phyloP scores from a whole-genome alignment of 2,329 filamentous ascomycete species.

The Alternaria burnsii region DNA sequence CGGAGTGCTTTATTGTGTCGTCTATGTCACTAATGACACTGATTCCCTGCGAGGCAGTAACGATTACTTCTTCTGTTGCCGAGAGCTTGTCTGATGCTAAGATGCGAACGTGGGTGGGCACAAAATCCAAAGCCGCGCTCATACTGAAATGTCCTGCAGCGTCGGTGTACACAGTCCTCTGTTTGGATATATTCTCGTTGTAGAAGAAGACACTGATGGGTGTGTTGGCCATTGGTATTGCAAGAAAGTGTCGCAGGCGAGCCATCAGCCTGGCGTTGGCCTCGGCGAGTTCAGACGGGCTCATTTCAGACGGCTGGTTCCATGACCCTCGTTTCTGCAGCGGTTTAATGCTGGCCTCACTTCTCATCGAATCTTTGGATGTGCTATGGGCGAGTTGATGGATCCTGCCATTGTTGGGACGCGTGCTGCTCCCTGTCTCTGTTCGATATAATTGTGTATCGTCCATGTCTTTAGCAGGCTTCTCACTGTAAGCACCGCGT shows the following conservation, averaged over 20 bases:
- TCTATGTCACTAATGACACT: constrained; percentile 98
- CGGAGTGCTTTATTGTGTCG: constrained; percentile 95
- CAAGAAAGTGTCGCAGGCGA: constrained; percentile 87
- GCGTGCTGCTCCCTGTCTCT: constrained; percentile 43
- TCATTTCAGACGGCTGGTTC: constrained; percentile 69
- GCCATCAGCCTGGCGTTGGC: constrained; percentile 91
- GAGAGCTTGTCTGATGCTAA: constrained; percentile 87
- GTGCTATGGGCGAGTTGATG: constrained; percentile 36
- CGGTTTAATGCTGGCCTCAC: constrained; percentile 44
- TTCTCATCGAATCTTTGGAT: constrained; percentile 39
- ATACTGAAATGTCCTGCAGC: constrained; percentile 88
- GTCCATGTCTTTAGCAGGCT: constrained; percentile 59
- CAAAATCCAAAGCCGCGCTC: constrained; percentile 82
- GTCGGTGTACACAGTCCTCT: constrained; percentile 84
- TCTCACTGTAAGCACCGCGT: constrained; percentile 77
- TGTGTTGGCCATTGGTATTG: constrained; percentile 77
- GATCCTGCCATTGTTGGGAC: constrained; percentile 25
- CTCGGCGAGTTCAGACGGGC: constrained; percentile 74
- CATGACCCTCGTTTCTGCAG: constrained; percentile 60
- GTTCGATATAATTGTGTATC: constrained; percentile 50
- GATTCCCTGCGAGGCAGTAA: constrained; percentile 81
- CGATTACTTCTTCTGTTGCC: constrained; percentile 76
- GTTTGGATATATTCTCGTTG: constrained; percentile 82
- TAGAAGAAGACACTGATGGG: constrained; percentile 96
- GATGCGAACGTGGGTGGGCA: constrained; percentile 88